Percentiles rank a stretch among this genome's conserved stretches.
Conservation (phyloP, 2,329 filamentous ascomycete species). For the Niveomyces coronatus region DNA sequence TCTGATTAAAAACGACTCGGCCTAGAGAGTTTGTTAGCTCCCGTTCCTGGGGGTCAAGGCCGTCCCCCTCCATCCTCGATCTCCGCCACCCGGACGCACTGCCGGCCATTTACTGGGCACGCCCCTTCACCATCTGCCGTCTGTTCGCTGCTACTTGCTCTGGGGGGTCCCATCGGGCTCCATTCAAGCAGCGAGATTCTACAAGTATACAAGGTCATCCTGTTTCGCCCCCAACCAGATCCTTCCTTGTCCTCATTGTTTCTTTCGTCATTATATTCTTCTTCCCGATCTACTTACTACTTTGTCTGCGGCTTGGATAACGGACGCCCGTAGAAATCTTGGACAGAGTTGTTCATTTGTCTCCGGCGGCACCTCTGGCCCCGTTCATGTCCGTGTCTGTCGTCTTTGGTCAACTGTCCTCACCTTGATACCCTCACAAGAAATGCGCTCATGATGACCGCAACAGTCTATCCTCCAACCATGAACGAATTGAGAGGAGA, state of each 20-base stretch:
- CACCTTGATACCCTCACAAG: constrained; percentile 14
- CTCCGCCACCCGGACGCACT: constrained; percentile 30
- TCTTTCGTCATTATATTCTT: constrained; percentile 4
- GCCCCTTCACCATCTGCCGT: constrained; percentile 11
- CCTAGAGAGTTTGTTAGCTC: constrained; percentile 19
- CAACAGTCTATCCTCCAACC: constrained; percentile 48
- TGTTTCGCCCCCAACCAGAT: constrained; percentile 9
- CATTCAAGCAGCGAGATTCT: constrained; percentile 11
- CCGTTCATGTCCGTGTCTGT: background rate
- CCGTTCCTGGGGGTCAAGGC: constrained; percentile 29
- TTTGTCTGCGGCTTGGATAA: background rate
- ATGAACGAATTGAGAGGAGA: constrained; percentile 56
- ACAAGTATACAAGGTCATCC: constrained; percentile 11
- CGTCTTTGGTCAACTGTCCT: background rate
- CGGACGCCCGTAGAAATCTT: too few species aligned
- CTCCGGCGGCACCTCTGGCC: background rate
- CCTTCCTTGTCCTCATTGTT: constrained; percentile 6
- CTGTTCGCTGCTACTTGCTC: constrained; percentile 8
- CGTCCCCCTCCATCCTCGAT: constrained; percentile 17
- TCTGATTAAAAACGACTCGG: constrained; percentile 7
- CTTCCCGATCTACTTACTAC: background rate
- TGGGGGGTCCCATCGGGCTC: constrained; percentile 10
- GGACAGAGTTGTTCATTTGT: too few species aligned
- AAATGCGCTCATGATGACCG: constrained; percentile 52
- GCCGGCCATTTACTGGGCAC: constrained; percentile 30